Base-by-base conservation (phyloP, 306 rosid species). In the Gastrolobium villosum region DNA sequence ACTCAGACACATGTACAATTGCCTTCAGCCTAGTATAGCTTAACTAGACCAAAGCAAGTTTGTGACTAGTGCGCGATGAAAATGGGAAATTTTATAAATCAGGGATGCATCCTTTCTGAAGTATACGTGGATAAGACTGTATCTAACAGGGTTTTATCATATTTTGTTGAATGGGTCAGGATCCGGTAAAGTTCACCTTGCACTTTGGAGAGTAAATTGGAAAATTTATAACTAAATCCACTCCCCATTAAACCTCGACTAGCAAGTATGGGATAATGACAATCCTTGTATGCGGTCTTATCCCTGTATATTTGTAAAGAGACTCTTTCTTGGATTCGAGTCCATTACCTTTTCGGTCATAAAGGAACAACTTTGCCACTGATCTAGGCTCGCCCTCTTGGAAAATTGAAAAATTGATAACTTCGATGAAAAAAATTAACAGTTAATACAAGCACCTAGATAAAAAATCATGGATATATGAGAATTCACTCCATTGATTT, bases 1-100 rank as follows among this genome's bases (percentile, higher is more conserved):
- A 57, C 81, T 67, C 10, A 82, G 84, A 86, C 83, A 46, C 49
- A 61, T 70, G 46, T 15, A 83, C 79, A 7, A 10, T 1, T 1
- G 74, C 26, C 50, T 4, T 44, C 72, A 28, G 0, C 31, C 40
- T 9, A 34, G 3, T 49, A 15, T 49, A 69, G 6, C 87, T 88
- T 89, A 65, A 45, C 71, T 86, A 60, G 20, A 67, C 6, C 4
- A 30, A 6, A 30, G 28, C 40, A 66, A 44, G 3, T 14, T 6
- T 20, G 26, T 53, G 59, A 53, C 32, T 53, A 5, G 15, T 11
- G 1, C 34, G 2, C 9, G 36, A 66, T 28, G 54, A 66, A 45
- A 66, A 30, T 28, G 56, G 26, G 13, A 0, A 44, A 10, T 11
- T 66, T 45, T 66, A 28, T 66, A 39, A 66, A 43, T 28, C 20